Conservation (phyloP, 305 asterid genomes). For the Fraxinus angustifolia region DNA sequence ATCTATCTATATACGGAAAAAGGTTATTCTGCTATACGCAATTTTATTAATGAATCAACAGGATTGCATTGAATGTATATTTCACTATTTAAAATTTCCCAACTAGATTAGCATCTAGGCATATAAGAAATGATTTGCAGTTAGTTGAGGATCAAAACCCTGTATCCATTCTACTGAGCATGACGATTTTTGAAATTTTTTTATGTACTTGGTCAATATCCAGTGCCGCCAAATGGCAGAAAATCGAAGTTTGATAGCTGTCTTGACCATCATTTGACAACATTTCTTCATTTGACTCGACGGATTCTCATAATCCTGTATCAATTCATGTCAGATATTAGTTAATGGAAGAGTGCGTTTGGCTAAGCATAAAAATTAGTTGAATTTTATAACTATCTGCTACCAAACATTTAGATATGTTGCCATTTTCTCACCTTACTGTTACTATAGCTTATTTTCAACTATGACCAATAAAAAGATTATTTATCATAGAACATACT, state of each 20-base stretch:
- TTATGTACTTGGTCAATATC: constrained; percentile 25
- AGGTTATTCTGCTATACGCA: constrained; percentile 33
- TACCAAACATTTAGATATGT: background rate
- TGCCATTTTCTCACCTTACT: background rate
- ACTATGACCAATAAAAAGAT: background rate
- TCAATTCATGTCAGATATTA: constrained; percentile 8
- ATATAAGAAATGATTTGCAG: constrained; percentile 29
- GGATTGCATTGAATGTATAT: constrained; percentile 22
- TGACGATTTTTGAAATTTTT: constrained; percentile 14
- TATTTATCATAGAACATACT: background rate
- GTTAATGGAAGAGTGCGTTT: background rate
- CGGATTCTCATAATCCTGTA: constrained; percentile 49
- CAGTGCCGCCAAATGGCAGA: constrained; percentile 24
- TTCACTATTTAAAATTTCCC: constrained; percentile 19
- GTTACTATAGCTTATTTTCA: background rate
- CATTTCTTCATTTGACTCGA: constrained; percentile 14
- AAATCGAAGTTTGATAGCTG: constrained; percentile 13
- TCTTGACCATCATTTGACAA: background rate
- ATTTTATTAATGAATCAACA: constrained; percentile 24
- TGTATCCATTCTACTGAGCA: constrained; percentile 18
- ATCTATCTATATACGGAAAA: constrained; percentile 8
- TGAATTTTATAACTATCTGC: background rate
- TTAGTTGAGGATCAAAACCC: constrained; percentile 14
- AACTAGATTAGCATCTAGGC: constrained; percentile 24
- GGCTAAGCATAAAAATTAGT: background rate